Conservation (phyloP, 2,329 filamentous ascomycete genomes). For the Paecilomyces variotii region DNA sequence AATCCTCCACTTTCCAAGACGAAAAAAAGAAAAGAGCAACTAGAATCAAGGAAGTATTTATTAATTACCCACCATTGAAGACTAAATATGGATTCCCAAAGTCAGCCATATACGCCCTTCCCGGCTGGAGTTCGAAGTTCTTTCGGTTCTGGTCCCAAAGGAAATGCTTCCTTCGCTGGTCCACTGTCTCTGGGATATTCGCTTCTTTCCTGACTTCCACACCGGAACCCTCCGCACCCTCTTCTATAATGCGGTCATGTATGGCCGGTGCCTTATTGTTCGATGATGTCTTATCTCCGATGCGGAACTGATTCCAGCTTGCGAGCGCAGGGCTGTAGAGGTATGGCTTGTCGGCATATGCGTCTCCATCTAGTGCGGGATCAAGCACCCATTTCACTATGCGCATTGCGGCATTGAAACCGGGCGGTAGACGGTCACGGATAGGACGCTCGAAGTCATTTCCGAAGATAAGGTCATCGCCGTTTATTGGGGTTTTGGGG, state of each 20-base stretch:
- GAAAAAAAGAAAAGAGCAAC: neutral
- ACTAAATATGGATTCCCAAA: constrained; percentile 93
- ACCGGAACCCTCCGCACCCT: constrained; percentile 57
- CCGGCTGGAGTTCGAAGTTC: constrained; percentile 54
- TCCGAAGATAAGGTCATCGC: constrained; percentile 73
- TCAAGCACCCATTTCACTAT: constrained; percentile 89
- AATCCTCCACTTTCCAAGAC: neutral
- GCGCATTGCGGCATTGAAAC: constrained; percentile 74
- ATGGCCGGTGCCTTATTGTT: constrained; percentile 23
- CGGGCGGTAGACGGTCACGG: constrained; percentile 73
- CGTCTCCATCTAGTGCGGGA: constrained; percentile 81
- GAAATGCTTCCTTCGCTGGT: constrained; percentile 54
- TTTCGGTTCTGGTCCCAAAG: constrained; percentile 48
- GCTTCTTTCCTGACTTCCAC: constrained; percentile 37
- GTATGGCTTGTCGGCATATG: constrained; percentile 77
- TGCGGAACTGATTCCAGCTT: constrained; percentile 67
- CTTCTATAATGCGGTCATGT: constrained; percentile 51
- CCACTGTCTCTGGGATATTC: constrained; percentile 46
- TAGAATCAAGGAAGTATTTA: no score
- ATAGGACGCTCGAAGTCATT: constrained; percentile 95
- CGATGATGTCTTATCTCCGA: constrained; percentile 44
- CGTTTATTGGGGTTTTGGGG: constrained; percentile 60
- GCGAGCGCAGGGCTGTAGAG: constrained; percentile 76
- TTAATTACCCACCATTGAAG: constrained; percentile 55
- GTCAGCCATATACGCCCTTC: constrained; percentile 55